Percentiles rank a stretch among this genome's conserved stretches.
Conservation (phyloP, 1,139 yeast species). For the Yamadazyma aaseri region DNA sequence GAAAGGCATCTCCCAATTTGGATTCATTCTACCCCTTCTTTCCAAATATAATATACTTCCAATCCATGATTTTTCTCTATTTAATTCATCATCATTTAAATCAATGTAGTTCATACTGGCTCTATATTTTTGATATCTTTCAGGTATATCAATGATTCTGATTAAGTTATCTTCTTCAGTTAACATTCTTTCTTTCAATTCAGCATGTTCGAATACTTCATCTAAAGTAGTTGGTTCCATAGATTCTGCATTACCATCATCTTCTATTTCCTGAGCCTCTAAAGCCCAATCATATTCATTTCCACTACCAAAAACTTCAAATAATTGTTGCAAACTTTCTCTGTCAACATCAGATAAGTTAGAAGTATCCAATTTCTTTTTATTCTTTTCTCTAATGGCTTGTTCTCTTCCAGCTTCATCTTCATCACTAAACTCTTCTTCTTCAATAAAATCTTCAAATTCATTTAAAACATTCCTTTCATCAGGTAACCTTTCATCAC, state of each 20-base stretch:
- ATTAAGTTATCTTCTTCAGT: constrained; percentile 91
- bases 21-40: constrained; percentile 36
- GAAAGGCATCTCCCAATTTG: constrained; percentile 57
- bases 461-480: constrained; percentile 63
- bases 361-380: constrained; percentile 46
- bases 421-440: constrained; percentile 92
- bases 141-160: constrained; percentile 87
- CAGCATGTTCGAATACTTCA: constrained; percentile 94
- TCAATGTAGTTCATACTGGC: constrained; percentile 62
- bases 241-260: constrained; percentile 52
- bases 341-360: constrained; percentile 81
- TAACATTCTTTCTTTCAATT: constrained; percentile 82
- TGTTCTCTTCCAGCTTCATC: constrained; percentile 53
- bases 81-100: constrained; percentile 66
- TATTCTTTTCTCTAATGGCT: constrained; percentile 35
- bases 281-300: constrained; percentile 98
- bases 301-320: constrained; percentile 96
- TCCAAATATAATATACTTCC: constrained; percentile 55
- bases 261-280: constrained; percentile 79
- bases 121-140: constrained; percentile 81
- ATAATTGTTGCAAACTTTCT: constrained; percentile 88
- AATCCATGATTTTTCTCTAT: constrained; percentile 77
- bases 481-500: constrained; percentile 48
- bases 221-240: constrained; percentile 65
- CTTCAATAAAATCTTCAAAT: constrained; percentile 95